These are phyloP conservation scores for Lentinus tigrinus DNA, from an alignment of 768 basidiomycete genomes.

Conservation along the genomic window DNA sequence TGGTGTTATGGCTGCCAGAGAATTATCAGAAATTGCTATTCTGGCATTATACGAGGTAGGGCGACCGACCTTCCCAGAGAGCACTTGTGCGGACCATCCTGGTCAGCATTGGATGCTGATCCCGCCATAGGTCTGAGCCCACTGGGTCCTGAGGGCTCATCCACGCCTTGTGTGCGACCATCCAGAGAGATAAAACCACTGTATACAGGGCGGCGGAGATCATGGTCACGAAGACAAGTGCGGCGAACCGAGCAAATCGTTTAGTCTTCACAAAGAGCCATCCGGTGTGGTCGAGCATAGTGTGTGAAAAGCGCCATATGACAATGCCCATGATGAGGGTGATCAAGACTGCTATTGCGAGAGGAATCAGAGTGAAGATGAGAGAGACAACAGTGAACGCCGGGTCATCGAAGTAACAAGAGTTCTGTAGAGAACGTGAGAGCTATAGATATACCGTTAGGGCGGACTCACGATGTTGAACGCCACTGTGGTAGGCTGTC, in stretches of 20 bases:
- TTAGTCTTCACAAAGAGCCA: conserved; percentile 3
- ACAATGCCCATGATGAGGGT: conserved; percentile 7
- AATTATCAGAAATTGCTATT: neutral
- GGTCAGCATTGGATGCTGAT: neutral
- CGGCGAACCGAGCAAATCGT: conserved; percentile 20
- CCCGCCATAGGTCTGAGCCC: neutral
- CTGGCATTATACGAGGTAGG: neutral
- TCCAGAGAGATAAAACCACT: conserved; percentile 19
- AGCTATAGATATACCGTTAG: neutral
- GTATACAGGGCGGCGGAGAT: conserved; percentile 20
- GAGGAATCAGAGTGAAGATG: conserved; percentile 16
- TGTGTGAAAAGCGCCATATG: conserved; percentile 14
- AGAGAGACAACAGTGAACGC: conserved; percentile 17
- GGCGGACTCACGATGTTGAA: conserved; percentile 2
- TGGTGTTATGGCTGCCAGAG: conserved; percentile 12
- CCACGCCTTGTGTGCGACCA: neutral
- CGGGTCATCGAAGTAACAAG: conserved; percentile 17
- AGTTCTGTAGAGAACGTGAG: conserved; percentile 3
- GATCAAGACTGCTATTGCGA: conserved; percentile 15
- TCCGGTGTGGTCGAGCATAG: conserved; percentile 5
- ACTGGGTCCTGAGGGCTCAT: neutral
- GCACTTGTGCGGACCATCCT: conserved; percentile 3
- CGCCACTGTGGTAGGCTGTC: neutral
- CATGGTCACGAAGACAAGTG: conserved; percentile 16
- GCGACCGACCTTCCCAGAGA: conserved; percentile 23